phyloP scores from a whole-genome alignment of 495 filamentous ascomycete species.

The Aspergillus kassunensis region DNA sequence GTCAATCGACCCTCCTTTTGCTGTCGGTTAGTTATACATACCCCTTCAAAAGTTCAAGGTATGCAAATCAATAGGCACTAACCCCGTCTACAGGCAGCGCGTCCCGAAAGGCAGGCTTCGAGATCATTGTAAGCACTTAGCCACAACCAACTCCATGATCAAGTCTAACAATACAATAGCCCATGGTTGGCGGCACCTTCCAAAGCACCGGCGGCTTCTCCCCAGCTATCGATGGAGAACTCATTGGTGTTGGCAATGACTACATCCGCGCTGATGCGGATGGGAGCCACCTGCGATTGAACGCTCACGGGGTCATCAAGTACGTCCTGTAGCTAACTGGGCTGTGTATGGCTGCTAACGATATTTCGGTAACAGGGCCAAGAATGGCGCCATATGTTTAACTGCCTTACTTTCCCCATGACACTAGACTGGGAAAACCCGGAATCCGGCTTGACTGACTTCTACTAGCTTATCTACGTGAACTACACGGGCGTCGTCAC shows the following conservation, averaged over 20 bases:
- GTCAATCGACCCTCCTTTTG: conserved; percentile 14
- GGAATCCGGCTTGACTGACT: background rate
- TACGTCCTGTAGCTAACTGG: conserved; percentile 9
- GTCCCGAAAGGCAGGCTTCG: background rate
- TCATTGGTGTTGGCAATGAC: conserved; percentile 46
- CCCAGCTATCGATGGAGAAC: conserved; percentile 43
- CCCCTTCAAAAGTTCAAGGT: background rate
- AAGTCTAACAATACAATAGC: conserved; percentile 21
- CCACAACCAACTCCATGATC: background rate
- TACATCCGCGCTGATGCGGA: conserved; percentile 49
- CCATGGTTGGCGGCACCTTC: conserved; percentile 42
- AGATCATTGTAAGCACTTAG: background rate
- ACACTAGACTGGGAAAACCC: too few species aligned
- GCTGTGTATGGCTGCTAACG: background rate
- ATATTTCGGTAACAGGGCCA: conserved; percentile 13
- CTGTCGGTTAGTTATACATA: background rate
- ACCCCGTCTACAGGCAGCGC: background rate
- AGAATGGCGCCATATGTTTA: conserved; percentile 29
- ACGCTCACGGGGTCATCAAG: conserved; percentile 47
- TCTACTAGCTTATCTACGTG: conserved; percentile 36
- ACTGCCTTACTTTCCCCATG: too few species aligned
- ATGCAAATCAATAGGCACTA: background rate
- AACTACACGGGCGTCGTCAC: conserved; percentile 49
- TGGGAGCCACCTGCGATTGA: conserved; percentile 44
- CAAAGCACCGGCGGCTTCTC: conserved; percentile 38